phyloP scores from a whole-genome alignment of 2,329 filamentous ascomycete species.

The Mycogone perniciosa region DNA sequence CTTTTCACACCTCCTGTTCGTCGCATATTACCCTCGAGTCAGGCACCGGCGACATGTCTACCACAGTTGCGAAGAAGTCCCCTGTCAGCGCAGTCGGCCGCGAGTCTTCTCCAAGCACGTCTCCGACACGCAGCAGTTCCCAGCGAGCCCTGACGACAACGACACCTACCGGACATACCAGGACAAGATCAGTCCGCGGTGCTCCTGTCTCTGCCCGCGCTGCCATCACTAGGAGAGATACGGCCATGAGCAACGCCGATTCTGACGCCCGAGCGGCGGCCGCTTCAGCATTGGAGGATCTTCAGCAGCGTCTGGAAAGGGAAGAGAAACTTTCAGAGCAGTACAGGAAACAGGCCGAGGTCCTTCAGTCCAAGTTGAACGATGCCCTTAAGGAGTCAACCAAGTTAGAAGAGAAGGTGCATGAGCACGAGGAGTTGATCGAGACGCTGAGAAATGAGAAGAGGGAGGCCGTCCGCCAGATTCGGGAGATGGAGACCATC shows the following conservation, averaged over 20 bases:
- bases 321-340: constrained; percentile 73
- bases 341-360: constrained; percentile 75
- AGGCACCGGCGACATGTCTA: constrained; percentile 36
- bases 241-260: constrained; percentile 46
- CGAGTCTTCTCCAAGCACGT: constrained; percentile 29
- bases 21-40: constrained; percentile 7
- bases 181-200: constrained; percentile 60
- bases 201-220: constrained; percentile 69
- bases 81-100: constrained; percentile 42
- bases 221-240: constrained; percentile 55
- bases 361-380: constrained; percentile 79
- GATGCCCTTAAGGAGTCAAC: constrained; percentile 77
- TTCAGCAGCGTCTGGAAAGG: constrained; percentile 75
- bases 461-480: constrained; percentile 73
- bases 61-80: constrained; percentile 46
- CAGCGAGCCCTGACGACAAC: constrained; percentile 36
- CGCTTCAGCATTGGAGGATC: constrained; percentile 70
- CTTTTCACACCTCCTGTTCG: constrained; percentile 2
- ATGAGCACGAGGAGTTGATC: constrained; percentile 79
- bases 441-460: constrained; percentile 79
- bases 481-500: constrained; percentile 85
- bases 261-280: constrained; percentile 75
- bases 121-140: constrained; percentile 32
- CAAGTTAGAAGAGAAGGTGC: constrained; percentile 78
- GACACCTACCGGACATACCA: constrained; percentile 35